Evolutionary conservation across 371 early-diverging fungal genomes (phyloP).

Genomic region (Actinomortierella ambigua): DNA sequence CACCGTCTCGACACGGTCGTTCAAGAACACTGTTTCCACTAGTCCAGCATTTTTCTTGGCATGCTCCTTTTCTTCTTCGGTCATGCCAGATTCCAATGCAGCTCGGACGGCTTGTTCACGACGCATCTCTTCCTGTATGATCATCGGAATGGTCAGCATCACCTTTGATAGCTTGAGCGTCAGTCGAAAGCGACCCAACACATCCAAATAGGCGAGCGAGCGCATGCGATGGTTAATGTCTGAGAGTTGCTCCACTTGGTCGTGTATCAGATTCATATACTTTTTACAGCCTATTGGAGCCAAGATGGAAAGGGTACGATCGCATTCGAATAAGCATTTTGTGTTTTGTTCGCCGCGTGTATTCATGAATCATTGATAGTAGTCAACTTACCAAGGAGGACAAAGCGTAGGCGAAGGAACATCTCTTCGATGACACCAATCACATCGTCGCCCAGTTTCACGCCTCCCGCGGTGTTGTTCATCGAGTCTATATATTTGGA

Average conservation of each 20-base stretch:
- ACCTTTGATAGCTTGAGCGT: conserved; percentile 62
- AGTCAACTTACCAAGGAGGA: conserved; percentile 55
- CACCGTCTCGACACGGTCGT: conserved; percentile 56
- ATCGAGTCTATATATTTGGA: conserved; percentile 21
- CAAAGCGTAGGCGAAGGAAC: conserved; percentile 59
- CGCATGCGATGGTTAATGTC: conserved; percentile 66
- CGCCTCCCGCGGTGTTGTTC: conserved; percentile 42
- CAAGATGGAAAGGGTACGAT: conserved; percentile 1
- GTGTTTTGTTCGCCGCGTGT: too few relatives aligned
- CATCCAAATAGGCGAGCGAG: conserved; percentile 59
- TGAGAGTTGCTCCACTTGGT: conserved; percentile 62
- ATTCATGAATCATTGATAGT: too few relatives aligned
- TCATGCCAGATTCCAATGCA: conserved; percentile 40
- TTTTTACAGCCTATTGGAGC: conserved; percentile 54
- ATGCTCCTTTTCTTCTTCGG: conserved; percentile 22
- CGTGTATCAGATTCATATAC: conserved; percentile 64
- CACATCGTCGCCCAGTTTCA: conserved; percentile 66
- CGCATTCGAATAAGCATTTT: background rate
- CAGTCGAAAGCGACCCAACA: conserved; percentile 61
- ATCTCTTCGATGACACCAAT: conserved; percentile 64
- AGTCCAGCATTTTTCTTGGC: conserved; percentile 46
- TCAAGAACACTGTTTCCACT: conserved; percentile 47
- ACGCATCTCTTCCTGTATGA: conserved; percentile 55
- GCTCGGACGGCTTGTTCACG: conserved; percentile 44
- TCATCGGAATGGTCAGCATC: conserved; percentile 61